Percentiles rank a stretch among this genome's conserved stretches.
Evolutionary conservation across 345 rosid genomes (phyloP).

Genomic region (Eucalyptus caleyi): DNA sequence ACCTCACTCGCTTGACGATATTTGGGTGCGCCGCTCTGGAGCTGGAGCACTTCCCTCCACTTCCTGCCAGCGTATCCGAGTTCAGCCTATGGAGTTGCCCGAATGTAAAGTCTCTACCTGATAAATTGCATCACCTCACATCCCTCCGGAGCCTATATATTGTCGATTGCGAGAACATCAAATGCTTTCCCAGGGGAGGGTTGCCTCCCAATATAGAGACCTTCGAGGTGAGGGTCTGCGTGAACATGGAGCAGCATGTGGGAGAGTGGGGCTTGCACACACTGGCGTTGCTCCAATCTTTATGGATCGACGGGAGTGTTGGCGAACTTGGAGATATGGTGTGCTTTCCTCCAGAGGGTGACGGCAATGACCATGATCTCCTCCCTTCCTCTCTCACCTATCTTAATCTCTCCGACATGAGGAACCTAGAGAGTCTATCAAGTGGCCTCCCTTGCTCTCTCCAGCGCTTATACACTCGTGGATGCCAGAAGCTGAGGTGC

Average conservation of each 20-base stretch:
- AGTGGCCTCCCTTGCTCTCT: background rate
- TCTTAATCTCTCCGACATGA: background rate
- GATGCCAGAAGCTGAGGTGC: background rate
- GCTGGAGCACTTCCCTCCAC: background rate
- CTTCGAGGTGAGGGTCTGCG: background rate
- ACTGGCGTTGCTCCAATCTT: background rate
- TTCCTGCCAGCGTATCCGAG: background rate
- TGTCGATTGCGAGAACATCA: background rate
- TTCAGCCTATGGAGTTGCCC: background rate
- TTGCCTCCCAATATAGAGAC: background rate
- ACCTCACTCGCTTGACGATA: no score
- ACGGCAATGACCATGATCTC: background rate
- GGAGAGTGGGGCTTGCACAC: background rate
- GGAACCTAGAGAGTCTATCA: background rate
- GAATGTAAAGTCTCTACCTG: background rate
- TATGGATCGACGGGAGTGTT: background rate
- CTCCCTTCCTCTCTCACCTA: background rate
- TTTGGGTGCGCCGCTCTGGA: background rate
- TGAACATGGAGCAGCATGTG: background rate
- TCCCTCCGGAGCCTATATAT: background rate
- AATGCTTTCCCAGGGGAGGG: background rate
- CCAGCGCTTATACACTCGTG: background rate
- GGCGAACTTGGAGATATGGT: background rate
- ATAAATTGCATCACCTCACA: background rate
- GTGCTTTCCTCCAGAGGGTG: background rate